These are phyloP conservation scores for Hemileccinum impolitum DNA, from an alignment of 768 basidiomycete species.

Conservation along the genomic window DNA sequence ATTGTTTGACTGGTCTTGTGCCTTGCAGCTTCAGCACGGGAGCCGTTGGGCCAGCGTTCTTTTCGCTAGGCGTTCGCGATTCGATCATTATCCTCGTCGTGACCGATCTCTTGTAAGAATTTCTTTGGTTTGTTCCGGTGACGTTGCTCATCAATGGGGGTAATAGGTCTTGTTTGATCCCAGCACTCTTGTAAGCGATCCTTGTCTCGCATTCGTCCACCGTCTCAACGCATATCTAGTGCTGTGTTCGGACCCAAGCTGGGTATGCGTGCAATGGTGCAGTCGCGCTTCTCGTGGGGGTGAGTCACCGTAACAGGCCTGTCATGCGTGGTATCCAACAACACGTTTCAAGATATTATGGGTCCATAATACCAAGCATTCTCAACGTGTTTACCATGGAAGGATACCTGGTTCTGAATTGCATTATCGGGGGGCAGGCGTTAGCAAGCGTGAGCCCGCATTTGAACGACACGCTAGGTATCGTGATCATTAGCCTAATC, in stretches of 20 bases:
- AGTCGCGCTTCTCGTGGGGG: constrained; percentile 54
- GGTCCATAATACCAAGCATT: constrained; percentile 38
- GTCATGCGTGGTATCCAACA: neutral
- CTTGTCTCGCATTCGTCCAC: no score
- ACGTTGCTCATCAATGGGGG: neutral
- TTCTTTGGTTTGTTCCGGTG: neutral
- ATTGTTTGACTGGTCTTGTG: neutral
- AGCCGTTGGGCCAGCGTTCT: constrained; percentile 48
- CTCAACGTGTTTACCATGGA: constrained; percentile 50
- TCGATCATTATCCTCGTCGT: constrained; percentile 39
- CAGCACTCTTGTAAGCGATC: no score
- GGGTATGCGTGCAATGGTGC: constrained; percentile 57
- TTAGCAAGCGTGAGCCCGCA: constrained; percentile 45
- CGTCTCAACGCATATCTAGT: constrained; percentile 20
- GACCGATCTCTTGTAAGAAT: constrained; percentile 42
- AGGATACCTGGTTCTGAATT: constrained; percentile 57
- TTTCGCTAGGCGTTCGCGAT: constrained; percentile 43
- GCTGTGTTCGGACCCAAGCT: constrained; percentile 53
- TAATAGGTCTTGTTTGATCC: constrained; percentile 15
- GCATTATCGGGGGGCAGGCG: constrained; percentile 61
- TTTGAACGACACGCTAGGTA: constrained; percentile 31
- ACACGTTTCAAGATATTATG: constrained; percentile 35
- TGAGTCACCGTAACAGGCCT: constrained; percentile 23
- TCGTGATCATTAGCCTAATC: constrained; percentile 33
- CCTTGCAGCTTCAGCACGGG: constrained; percentile 46